Base-by-base conservation (phyloP, 768 basidiomycete genomes). In the Sporobolomyces phaffii region DNA sequence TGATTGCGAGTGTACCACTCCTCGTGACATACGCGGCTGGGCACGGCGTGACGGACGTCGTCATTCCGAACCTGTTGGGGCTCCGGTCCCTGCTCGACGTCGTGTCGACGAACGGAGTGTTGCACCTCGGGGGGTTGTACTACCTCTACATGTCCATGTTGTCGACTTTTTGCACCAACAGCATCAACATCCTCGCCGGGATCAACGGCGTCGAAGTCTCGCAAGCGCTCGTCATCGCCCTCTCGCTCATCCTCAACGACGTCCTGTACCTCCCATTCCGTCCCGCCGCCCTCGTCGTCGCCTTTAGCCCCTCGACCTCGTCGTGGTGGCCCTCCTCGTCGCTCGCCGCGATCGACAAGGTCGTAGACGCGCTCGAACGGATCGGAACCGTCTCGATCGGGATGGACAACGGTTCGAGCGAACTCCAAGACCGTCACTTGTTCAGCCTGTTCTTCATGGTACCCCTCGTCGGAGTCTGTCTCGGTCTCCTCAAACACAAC, bases 361-460 rank as follows among this genome's bases (percentile, higher is more conserved):
- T n/a, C n/a, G n/a, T n/a, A n/a, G n/a, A n/a, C n/a, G n/a, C n/a
- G n/a, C n/a, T 9, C 28, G 33, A 26, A 57, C 11, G 2, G 24
- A 7, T 89, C 87, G 84, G 86, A 82, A 65, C 87, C 89, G n/a
- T n/a, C n/a, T 69, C 47, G 54, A 47, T 51, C 5, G 91, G 90
- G 11, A 88, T 92, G 85, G 83, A 89, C 0, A 83, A 88, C 73
- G 91, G 90, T 20, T 91, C 89, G 75, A 81, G 84, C 41, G 87
- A 93, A 73, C 83, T 98, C 33, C 89, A 93, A 17, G 88, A 91
- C 76, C 81, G 96, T 44, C 96, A 99, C 77, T 78, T 97, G n/a
- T 88, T 97, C 79, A 94, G 91, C 75, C 74, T 94, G 48, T 99
- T 97, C 79, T 96, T 98, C 74, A 97, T 98, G 92, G 79, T 92